Evolutionary conservation across 75 land plant species (phyloP).

Genomic region (Picea sitchensis): DNA sequence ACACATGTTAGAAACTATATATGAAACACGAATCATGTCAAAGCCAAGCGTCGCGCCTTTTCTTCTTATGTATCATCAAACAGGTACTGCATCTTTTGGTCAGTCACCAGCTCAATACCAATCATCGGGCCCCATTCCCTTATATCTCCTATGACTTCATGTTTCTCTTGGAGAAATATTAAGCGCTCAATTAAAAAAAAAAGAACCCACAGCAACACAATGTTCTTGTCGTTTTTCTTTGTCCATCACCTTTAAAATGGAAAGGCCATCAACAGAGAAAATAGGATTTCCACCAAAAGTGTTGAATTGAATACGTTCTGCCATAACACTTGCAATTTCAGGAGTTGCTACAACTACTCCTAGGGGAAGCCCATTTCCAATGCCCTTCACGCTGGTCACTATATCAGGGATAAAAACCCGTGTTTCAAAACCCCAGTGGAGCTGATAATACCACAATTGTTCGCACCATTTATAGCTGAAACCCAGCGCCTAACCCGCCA

Average conservation of each 20-base stretch:
- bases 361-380: constrained; percentile 86
- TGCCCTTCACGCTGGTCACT: constrained; percentile 95
- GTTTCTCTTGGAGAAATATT: constrained; percentile 58
- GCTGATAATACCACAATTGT: too few species aligned
- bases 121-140: constrained; percentile 95
- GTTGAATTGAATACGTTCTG: constrained; percentile 72
- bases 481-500: too few species aligned
- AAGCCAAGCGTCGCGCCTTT: too few species aligned
- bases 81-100: constrained; percentile 28
- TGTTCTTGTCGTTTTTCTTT: constrained; percentile 74
- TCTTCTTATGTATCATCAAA: too few species aligned
- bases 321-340: constrained; percentile 68
- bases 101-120: constrained; percentile 92
- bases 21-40: too few species aligned
- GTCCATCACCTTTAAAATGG: constrained; percentile 77
- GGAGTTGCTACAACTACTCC: constrained; percentile 94
- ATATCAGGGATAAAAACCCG: constrained; percentile 90
- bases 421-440: constrained; percentile 83
- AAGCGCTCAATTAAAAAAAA: constrained; percentile 51
- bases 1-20: too few species aligned
- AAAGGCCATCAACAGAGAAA: constrained; percentile 81
- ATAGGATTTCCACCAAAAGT: constrained; percentile 96
- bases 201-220: constrained; percentile 72
- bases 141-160: constrained; percentile 90
- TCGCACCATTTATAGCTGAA: too few species aligned